These are phyloP conservation scores for Stagonosporopsis rhizophila DNA, from an alignment of 2,329 filamentous ascomycete genomes.

Conservation along the genomic window DNA sequence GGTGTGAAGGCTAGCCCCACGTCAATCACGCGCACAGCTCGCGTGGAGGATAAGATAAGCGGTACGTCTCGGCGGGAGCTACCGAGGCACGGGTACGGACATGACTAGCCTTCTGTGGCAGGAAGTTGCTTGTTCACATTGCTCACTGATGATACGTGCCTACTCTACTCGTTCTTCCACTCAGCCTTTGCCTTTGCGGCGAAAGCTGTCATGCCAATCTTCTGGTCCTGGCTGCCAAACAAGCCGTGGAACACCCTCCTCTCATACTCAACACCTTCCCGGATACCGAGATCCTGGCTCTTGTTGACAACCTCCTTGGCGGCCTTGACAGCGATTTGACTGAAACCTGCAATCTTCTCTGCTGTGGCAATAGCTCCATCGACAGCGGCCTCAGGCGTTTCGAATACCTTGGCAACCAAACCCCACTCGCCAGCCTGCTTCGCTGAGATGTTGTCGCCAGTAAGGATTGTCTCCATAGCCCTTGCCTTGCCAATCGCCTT, in stretches of 20 bases:
- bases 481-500: constrained; percentile 61
- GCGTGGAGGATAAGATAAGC: constrained; percentile 15
- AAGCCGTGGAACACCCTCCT: constrained; percentile 88
- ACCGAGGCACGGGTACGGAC: constrained; percentile 1
- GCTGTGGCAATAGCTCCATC: constrained; percentile 82
- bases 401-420: constrained; percentile 82
- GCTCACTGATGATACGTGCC: background rate
- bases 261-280: constrained; percentile 95
- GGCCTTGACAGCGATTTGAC: constrained; percentile 84
- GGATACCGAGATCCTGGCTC: constrained; percentile 87
- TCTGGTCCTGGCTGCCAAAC: constrained; percentile 96
- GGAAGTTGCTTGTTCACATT: background rate
- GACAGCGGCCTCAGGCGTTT: constrained; percentile 80
- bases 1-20: background rate
- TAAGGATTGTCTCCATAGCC: constrained; percentile 58
- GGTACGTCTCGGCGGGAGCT: constrained; percentile 1
- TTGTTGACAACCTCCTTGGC: constrained; percentile 99
- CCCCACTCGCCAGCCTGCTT: constrained; percentile 89
- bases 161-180: constrained; percentile 77
- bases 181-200: constrained; percentile 91
- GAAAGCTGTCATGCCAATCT: constrained; percentile 95
- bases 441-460: constrained; percentile 74
- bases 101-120: constrained; percentile 2
- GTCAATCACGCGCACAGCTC: constrained; percentile 12
- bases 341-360: constrained; percentile 87